Base-by-base conservation (phyloP, 306 rosid genomes). In the Vicia villosa region DNA sequence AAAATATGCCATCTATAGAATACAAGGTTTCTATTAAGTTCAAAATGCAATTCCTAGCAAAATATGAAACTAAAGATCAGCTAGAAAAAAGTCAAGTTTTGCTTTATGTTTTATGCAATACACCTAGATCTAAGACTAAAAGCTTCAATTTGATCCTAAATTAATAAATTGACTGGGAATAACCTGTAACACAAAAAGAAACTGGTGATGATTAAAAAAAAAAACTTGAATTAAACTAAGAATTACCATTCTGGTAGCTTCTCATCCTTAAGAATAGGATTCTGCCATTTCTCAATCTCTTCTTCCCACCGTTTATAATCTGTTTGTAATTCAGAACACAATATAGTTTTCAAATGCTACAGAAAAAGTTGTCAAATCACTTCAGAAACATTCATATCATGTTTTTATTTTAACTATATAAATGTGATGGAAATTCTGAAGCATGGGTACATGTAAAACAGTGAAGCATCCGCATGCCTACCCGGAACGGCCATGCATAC, bases 231-330 rank as follows among this genome's bases (percentile, higher is more conserved):
- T 43, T 61, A 26, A 69, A 78, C 13, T 20, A 73, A 70, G 50
- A 73, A 72, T 87, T 91, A 94, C 97, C 99, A 94, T 82, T 91
- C 96, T 19, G 97, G 97, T 42, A 94, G 81, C 68, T 70, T 83
- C 66, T 79, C 88, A 71, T 94, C 97, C 76, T 70, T 80, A 69
- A 94, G 97, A 79, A 94, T 72, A 72, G 97, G 99, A 46, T 42
- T 77, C 72, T 94, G 99, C 99, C 99, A 91, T 58, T 76, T 86
- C 74, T 91, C 97, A 77, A 94, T 94, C 67, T 91, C 96, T 83
- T 91, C 97, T 86, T 94, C 99, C 99, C 99, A 94, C 68, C 78
- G 89, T 76, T 86, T 91, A 73, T 94, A 94, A 83, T 80, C 96
- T 91, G 91, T 75, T 73, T 43, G 69, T 37, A 71, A 80, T 74